phyloP scores from a whole-genome alignment of 768 basidiomycete genomes.

The Pisolithus orientalis region DNA sequence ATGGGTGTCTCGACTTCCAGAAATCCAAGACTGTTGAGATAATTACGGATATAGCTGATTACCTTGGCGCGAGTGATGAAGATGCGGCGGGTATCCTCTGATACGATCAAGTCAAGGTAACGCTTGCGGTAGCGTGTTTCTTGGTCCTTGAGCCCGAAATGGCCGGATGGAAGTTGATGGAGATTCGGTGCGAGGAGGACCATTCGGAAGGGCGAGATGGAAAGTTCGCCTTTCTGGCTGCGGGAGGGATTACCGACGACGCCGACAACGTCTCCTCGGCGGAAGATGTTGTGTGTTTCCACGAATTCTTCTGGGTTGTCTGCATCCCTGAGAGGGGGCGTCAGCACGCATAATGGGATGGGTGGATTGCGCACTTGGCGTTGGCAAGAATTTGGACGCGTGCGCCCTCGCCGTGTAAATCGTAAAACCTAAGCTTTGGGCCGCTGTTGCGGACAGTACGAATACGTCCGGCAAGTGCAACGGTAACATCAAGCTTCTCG shows the following conservation, averaged over 20 bases:
- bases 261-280: slow-evolving; percentile 94
- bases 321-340: slow-evolving; percentile 44
- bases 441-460: slow-evolving; percentile 83
- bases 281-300: slow-evolving; percentile 76
- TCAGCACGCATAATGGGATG: not conserved
- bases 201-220: slow-evolving; percentile 76
- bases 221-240: slow-evolving; percentile 93
- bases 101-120: slow-evolving; percentile 96
- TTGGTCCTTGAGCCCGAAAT: slow-evolving; percentile 95
- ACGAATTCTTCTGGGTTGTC: slow-evolving; percentile 58
- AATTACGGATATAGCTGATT: slow-evolving; percentile 89
- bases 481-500: slow-evolving; percentile 53
- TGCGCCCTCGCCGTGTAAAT: slow-evolving; percentile 84
- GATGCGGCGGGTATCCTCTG: slow-evolving; percentile 79
- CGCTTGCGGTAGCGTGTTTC: slow-evolving; percentile 98
- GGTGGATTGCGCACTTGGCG: slow-evolving; percentile 51
- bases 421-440: slow-evolving; percentile 88
- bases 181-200: slow-evolving; percentile 91
- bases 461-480: slow-evolving; percentile 82
- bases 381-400: slow-evolving; percentile 96
- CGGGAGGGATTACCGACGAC: slow-evolving; percentile 85
- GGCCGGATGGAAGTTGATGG: slow-evolving; percentile 88
- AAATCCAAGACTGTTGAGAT: slow-evolving; percentile 86
- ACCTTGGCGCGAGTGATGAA: slow-evolving; percentile 88
- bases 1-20: slow-evolving; percentile 99